These are phyloP conservation scores for Dothideomycetes sp. DNA, from an alignment of 2,329 filamentous ascomycete genomes.

Conservation along the genomic window DNA sequence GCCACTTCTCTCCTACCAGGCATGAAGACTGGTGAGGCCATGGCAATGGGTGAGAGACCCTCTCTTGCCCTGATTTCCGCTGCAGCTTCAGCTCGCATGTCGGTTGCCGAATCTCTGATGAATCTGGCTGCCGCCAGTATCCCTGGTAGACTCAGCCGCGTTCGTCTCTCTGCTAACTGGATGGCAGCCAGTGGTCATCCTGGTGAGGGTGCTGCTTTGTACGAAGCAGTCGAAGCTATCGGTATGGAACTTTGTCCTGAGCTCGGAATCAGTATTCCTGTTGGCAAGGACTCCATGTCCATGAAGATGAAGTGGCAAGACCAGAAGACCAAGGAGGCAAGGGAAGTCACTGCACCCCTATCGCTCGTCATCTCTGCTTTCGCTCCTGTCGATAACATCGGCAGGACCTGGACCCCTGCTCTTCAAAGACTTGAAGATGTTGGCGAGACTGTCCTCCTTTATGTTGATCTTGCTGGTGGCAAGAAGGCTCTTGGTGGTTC, in stretches of 20 bases:
- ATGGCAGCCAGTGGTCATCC: conserved; percentile 95
- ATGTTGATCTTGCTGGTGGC: conserved; percentile 78
- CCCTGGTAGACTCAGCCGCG: conserved; percentile 62
- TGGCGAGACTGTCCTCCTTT: conserved; percentile 79
- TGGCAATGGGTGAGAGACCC: conserved; percentile 93
- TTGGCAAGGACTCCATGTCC: conserved; percentile 96
- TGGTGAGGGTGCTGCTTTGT: conserved; percentile 84
- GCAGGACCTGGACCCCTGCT: conserved; percentile 88
- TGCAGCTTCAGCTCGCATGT: conserved; percentile 88
- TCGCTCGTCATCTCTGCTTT: conserved; percentile 90
- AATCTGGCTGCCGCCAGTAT: conserved; percentile 79
- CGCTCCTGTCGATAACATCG: conserved; percentile 69
- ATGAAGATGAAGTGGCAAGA: conserved; percentile 98
- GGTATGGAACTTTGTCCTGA: conserved; percentile 86
- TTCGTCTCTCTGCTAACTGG: conserved; percentile 94
- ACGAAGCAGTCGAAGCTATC: conserved; percentile 87
- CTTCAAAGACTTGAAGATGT: conserved; percentile 76
- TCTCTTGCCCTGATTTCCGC: conserved; percentile 82
- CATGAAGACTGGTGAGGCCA: conserved; percentile 79
- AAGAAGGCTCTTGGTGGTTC: conserved; percentile 81
- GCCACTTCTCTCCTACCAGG: conserved; percentile 67
- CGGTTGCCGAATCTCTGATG: conserved; percentile 85
- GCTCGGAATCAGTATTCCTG: conserved; percentile 86
- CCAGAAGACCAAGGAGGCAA: conserved; percentile 52
- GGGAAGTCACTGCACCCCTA: conserved; percentile 85